Base-by-base conservation (phyloP, 2,329 filamentous ascomycete species). In the Paecilomyces fulvus region DNA sequence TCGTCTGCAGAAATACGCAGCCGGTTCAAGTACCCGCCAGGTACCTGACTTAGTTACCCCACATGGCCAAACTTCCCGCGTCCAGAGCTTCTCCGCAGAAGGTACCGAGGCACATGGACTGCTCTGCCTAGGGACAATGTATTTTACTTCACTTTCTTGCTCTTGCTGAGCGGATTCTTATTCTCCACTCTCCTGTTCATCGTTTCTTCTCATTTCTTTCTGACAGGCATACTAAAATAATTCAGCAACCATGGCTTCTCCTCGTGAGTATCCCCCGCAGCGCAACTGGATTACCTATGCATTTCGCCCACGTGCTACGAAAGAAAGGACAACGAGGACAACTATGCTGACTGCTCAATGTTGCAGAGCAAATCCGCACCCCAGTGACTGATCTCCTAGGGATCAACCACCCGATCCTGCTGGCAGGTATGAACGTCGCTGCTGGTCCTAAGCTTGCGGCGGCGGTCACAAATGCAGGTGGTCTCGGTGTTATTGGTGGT, bases 401-500 rank as follows among this genome's bases (percentile, higher is more conserved):
- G 81, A 97, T 99, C 83, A 90, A 95, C 75, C 94, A 99, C 78
- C 94, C 94, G 58, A 81, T 99, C 71, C 80, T 99, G 69, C 86
- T 99, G 60, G 94, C 94, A 66, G 94, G 94, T 74, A 99, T 99
- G 94, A 97, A 99, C 82, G 94, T 97, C 61, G 94, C 94, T 56
- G 94, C 94, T 58, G 94, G 94, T 53, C 94, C 94, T 56, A 95
- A 91, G 82, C 86, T 99, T 69, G 94, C 94, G 54, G 94, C 94
- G 31, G 94, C 94, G 48, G 94, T 99, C 66, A 95, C 92, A 65
- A 96, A 99, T 76, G 94, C 94, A 54, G 94, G 94, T 64, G 94
- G 94, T 69, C 82, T 99, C 60, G 94, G 94, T 77, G 94, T 99
- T 67, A 92, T 99, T 67, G 94, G 94, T 64, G 94, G 94, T 73